Evolutionary conservation across 768 basidiomycete genomes (phyloP).

Genomic region (Trametes villosa): DNA sequence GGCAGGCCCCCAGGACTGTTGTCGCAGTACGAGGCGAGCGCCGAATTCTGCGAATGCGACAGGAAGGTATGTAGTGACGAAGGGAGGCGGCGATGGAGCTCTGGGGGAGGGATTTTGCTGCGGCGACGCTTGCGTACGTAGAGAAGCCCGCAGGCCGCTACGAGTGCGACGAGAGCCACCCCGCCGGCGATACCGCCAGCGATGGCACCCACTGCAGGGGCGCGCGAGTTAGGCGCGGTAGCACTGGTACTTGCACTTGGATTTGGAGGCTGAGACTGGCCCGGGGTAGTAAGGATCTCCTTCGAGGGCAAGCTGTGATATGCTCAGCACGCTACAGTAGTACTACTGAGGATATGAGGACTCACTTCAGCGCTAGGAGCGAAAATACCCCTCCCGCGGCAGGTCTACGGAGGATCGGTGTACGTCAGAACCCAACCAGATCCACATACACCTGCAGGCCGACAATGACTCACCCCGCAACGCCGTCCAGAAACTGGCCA

Average conservation of each 20-base stretch:
- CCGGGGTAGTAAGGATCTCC: conserved; percentile 2
- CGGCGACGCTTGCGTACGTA: conserved; percentile 5
- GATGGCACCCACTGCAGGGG: conserved; percentile 11
- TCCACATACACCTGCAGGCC: too few species aligned
- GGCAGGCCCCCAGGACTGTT: background rate
- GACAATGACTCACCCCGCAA: conserved; percentile 12
- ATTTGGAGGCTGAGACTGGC: too few species aligned
- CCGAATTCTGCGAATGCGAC: background rate
- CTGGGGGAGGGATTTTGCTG: background rate
- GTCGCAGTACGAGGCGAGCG: background rate
- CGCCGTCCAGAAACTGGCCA: background rate
- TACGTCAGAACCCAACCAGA: too few species aligned
- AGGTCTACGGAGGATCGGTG: conserved; percentile 4
- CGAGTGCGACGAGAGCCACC: conserved; percentile 1
- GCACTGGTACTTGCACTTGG: background rate
- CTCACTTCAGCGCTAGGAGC: conserved; percentile 20
- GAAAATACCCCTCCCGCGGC: conserved; percentile 20
- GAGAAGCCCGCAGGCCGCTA: background rate
- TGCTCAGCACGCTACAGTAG: background rate
- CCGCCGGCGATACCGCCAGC: conserved; percentile 18
- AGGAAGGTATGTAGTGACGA: conserved; percentile 1
- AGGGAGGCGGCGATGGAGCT: conserved; percentile 1
- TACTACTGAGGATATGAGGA: background rate
- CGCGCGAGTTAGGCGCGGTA: background rate
- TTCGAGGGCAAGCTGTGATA: conserved; percentile 1